Evolutionary conservation across 768 basidiomycete species (phyloP).

Genomic region (Lentinula aciculospora): DNA sequence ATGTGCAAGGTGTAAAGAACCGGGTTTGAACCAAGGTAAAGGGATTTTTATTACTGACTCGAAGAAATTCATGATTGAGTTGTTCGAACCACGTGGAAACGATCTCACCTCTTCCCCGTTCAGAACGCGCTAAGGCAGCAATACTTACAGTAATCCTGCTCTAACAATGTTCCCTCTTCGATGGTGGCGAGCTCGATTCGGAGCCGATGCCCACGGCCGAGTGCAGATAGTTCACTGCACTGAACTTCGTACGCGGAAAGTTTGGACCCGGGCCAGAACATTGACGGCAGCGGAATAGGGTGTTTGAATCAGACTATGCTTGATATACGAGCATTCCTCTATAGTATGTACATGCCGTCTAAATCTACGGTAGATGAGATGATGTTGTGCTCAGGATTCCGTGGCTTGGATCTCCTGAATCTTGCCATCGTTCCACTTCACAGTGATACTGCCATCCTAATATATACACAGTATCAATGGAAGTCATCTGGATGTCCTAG

Average conservation of each 20-base stretch:
- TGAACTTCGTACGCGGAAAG: neutral
- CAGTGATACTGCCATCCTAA: constrained; percentile 68
- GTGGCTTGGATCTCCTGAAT: constrained; percentile 24
- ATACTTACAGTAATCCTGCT: too few species aligned
- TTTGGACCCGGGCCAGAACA: too few species aligned
- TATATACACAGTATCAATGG: neutral
- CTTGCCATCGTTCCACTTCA: constrained; percentile 49
- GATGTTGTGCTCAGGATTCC: neutral
- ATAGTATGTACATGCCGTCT: neutral
- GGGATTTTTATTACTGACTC: neutral
- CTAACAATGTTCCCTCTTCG: neutral
- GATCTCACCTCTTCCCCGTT: neutral
- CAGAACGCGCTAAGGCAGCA: neutral
- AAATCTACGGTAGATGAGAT: neutral
- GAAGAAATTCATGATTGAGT: neutral
- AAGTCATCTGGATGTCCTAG: neutral
- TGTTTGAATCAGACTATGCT: too few species aligned
- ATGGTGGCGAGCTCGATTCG: neutral
- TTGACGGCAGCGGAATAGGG: too few species aligned
- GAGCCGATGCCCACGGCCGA: neutral
- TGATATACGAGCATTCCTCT: neutral
- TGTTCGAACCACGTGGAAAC: neutral
- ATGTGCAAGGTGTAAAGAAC: neutral
- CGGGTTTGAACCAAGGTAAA: neutral
- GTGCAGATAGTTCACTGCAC: too few species aligned